A percentile compares a stretch with the other conserved stretches of the same genome.
These are phyloP conservation scores for Grigorovia jiainica DNA, from an alignment of 805 yeast genomes.

Conservation along the genomic window DNA sequence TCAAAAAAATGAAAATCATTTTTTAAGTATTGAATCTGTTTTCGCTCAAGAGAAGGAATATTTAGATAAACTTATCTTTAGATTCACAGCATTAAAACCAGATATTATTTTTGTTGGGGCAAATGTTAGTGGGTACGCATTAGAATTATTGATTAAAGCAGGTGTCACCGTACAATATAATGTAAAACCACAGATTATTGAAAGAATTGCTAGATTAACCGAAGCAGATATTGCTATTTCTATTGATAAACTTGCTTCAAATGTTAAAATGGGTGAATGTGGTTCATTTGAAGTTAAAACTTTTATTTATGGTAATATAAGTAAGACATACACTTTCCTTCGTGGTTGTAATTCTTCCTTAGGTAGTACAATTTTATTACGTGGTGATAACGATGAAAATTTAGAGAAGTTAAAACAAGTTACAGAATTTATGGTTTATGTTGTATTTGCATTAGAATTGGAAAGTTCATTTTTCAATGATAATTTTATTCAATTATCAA, in stretches of 20 bases:
- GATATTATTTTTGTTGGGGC: conserved; percentile 71
- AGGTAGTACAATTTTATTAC: conserved; percentile 79
- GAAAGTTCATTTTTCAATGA: conserved; percentile 71
- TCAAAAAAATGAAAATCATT: conserved; percentile 62
- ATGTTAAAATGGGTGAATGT: conserved; percentile 69
- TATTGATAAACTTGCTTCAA: conserved; percentile 70
- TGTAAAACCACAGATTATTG: conserved; percentile 73
- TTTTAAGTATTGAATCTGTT: conserved; percentile 74
- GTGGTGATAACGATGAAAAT: conserved; percentile 63
- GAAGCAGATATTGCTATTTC: conserved; percentile 80
- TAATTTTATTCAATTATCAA: conserved; percentile 47
- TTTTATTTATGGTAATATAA: conserved; percentile 43
- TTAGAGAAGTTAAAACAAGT: conserved; percentile 66
- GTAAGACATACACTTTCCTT: conserved; percentile 69
- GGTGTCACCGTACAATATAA: conserved; percentile 75
- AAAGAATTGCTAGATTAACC: conserved; percentile 67
- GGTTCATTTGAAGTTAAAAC: conserved; percentile 60
- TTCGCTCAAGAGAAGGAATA: conserved; percentile 83
- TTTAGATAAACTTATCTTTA: conserved; percentile 66
- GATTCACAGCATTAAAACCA: conserved; percentile 70
- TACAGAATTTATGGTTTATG: conserved; percentile 70
- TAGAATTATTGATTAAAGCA: conserved; percentile 58
- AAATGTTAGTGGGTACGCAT: conserved; percentile 73
- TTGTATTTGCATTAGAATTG: conserved; percentile 65
- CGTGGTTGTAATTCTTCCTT: conserved; percentile 63